Evolutionary conservation across 2,329 filamentous ascomycete genomes (phyloP).

Genomic region (Xylariaceae sp.): DNA sequence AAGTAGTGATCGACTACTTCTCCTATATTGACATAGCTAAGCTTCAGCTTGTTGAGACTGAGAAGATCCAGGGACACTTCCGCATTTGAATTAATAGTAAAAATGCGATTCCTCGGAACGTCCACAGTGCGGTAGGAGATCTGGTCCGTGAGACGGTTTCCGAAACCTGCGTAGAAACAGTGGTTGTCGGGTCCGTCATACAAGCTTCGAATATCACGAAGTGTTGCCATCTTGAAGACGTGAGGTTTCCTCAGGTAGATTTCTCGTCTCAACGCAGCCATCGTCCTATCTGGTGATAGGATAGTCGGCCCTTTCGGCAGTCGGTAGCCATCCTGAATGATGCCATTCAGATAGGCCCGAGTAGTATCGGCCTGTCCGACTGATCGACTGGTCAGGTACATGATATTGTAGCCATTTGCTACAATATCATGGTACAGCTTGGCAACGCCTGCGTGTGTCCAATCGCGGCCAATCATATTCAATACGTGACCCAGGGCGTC

Average conservation of each 20-base stretch:
- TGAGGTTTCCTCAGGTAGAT: conserved; percentile 94
- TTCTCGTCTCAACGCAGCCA: conserved; percentile 85
- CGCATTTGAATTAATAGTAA: conserved; percentile 97
- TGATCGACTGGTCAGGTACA: conserved; percentile 91
- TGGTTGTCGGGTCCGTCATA: conserved; percentile 66
- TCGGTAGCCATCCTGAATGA: conserved; percentile 79
- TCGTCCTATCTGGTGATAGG: conserved; percentile 88
- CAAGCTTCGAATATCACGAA: conserved; percentile 86
- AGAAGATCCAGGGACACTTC: conserved; percentile 89
- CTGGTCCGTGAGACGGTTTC: conserved; percentile 92
- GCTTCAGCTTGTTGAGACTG: conserved; percentile 89
- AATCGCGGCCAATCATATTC: conserved; percentile 95
- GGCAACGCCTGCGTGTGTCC: conserved; percentile 94
- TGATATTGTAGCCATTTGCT: conserved; percentile 95
- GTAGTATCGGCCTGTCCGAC: conserved; percentile 92
- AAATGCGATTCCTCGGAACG: conserved; percentile 89
- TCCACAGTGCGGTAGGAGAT: conserved; percentile 94
- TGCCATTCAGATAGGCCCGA: conserved; percentile 80
- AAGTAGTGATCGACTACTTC: conserved; percentile 99
- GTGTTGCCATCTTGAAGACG: conserved; percentile 98
- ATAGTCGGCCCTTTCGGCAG: conserved; percentile 90
- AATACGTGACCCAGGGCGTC: conserved; percentile 90
- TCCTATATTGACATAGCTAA: conserved; percentile 93
- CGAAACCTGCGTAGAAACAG: conserved; percentile 95
- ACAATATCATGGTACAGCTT: conserved; percentile 96